Evolutionary conservation across 2,329 filamentous ascomycete species (phyloP).

Genomic region (Mycosphaerella arachidis): DNA sequence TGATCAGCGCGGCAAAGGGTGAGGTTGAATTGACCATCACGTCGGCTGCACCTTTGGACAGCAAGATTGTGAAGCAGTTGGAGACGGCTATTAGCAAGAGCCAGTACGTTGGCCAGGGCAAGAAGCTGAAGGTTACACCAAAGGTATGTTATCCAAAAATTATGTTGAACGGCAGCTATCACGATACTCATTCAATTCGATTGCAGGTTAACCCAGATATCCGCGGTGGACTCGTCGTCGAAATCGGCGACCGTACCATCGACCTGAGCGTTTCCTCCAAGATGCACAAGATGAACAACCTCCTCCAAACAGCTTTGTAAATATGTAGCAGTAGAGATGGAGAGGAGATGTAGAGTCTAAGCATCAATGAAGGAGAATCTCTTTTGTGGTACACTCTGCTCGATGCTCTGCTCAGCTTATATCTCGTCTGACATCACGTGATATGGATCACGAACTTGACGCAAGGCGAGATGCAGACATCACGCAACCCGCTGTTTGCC

Average conservation of each 20-base stretch:
- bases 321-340: conserved; percentile 38
- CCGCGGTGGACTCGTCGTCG: conserved; percentile 86
- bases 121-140: conserved; percentile 97
- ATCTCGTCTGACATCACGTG: neutral
- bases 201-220: conserved; percentile 86
- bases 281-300: conserved; percentile 99
- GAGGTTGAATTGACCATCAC: conserved; percentile 93
- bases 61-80: conserved; percentile 77
- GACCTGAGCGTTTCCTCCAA: conserved; percentile 93
- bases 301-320: conserved; percentile 95
- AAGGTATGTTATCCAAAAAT: conserved; percentile 51
- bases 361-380: neutral
- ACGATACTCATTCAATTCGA: neutral
- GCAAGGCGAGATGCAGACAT: too few species aligned
- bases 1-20: conserved; percentile 85
- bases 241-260: conserved; percentile 96
- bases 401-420: neutral
- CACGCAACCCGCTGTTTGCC: too few species aligned
- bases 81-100: conserved; percentile 88
- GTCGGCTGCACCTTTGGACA: conserved; percentile 84
- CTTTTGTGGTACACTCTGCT: neutral
- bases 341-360: conserved; percentile 15
- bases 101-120: conserved; percentile 77
- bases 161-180: neutral
- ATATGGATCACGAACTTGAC: neutral